Evolutionary conservation across 164 flowering plant genomes (phyloP).

Genomic region (Umbilicus rupestris): DNA sequence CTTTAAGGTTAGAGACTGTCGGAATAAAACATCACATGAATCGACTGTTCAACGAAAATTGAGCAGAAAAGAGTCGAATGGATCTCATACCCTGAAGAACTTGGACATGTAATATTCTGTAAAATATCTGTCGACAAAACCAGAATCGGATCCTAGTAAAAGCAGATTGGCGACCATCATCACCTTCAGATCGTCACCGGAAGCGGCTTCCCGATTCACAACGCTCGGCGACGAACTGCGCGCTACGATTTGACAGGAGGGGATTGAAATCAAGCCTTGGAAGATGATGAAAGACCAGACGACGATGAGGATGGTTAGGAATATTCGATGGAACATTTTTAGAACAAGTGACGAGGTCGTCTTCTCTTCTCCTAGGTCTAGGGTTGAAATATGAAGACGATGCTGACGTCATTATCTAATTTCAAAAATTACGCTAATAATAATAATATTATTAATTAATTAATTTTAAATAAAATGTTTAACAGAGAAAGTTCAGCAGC

Average conservation of each 20-base stretch:
- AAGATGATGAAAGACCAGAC: constrained; percentile 17
- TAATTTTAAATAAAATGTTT: background rate
- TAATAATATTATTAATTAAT: background rate
- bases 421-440: no score
- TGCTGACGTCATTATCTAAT: no score
- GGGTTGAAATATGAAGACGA: background rate
- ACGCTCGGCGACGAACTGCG: background rate
- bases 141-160: constrained; percentile 46
- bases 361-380: background rate
- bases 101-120: constrained; percentile 45
- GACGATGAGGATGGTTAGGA: background rate
- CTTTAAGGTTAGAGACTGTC: no score
- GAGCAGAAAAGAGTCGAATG: background rate
- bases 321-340: background rate
- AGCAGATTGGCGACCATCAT: constrained; percentile 59
- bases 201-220: background rate
- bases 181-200: constrained; percentile 37
- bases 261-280: constrained; percentile 40
- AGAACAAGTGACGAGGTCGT: background rate
- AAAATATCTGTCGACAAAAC: constrained; percentile 30
- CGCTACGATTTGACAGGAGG: constrained; percentile 35
- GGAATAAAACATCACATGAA: no score
- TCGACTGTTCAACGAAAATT: background rate
- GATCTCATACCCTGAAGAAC: constrained; percentile 38
- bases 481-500: background rate